These are phyloP conservation scores for Candolleomyces aberdarensis DNA, from an alignment of 768 basidiomycete genomes.

Conservation along the genomic window DNA sequence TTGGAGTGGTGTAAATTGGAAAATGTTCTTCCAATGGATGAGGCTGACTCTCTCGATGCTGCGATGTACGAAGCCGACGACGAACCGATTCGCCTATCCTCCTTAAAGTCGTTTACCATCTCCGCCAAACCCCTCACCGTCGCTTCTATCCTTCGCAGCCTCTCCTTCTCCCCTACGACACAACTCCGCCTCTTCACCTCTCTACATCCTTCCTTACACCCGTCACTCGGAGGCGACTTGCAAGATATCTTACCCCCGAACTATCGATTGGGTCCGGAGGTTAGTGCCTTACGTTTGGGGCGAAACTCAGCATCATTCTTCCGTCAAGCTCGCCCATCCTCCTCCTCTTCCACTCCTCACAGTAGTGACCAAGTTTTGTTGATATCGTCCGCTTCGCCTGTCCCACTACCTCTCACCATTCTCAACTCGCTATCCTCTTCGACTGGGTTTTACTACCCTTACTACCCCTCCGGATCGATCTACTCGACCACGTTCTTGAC, in stretches of 20 bases:
- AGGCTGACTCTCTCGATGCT: neutral
- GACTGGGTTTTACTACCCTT: conserved; percentile 1
- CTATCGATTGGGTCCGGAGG: conserved; percentile 1
- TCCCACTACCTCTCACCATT: conserved; percentile 13
- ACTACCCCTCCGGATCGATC: conserved; percentile 14
- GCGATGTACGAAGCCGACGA: neutral
- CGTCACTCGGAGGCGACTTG: conserved; percentile 17
- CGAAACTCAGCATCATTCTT: conserved; percentile 22
- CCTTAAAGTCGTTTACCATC: conserved; percentile 29
- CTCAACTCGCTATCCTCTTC: conserved; percentile 14
- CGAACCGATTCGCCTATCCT: conserved; percentile 16
- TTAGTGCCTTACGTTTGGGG: conserved; percentile 16
- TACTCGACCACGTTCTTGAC: conserved; percentile 16
- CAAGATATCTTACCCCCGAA: conserved; percentile 26
- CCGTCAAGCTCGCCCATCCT: neutral
- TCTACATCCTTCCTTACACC: neutral
- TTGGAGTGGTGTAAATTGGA: conserved; percentile 32
- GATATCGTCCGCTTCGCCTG: conserved; percentile 21
- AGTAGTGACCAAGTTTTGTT: conserved; percentile 14
- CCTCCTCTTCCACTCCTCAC: conserved; percentile 20
- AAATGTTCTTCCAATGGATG: conserved; percentile 19
- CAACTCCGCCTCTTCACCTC: conserved; percentile 28
- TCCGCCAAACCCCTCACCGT: conserved; percentile 23
- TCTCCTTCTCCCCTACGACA: conserved; percentile 19
- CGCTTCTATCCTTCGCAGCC: conserved; percentile 20